Base-by-base conservation (phyloP, 2,329 filamentous ascomycete genomes). In the Zalaria sp. region DNA sequence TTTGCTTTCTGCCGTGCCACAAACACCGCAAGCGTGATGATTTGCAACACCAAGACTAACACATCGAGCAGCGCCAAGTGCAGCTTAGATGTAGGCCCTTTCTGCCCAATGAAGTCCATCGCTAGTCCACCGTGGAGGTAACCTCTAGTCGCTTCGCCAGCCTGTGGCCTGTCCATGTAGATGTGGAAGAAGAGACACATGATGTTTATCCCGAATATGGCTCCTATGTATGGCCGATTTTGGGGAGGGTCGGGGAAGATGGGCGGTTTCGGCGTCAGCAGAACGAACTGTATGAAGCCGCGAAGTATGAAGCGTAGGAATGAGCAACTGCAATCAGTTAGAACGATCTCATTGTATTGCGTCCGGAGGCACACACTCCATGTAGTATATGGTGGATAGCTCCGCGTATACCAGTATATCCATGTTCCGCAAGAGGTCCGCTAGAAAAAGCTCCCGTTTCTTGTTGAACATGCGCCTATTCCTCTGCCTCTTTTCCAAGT, bases 31-130 rank as follows among this genome's bases (percentile, higher is more conserved):
- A 79, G 58, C 61, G 77, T 73, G 34, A 75, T 52, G 5, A 78
- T 48, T 58, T 80, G 74, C 47, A 80, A 54, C 4, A 65, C 46
- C 45, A 77, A 49, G 7, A 78, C 61, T 31, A 75, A 54, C 5
- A 71, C 35, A 52, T 80, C 76, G 46, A 78, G 58, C 3, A 61
- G 51, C 4, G 73, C 51, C 8, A 80, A 61, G 47, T 67, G 65
- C 38, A 68, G 54, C 51, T 69, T 71, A 41, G 71, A 69, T 3
- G 69, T 66, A 3, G 75, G 73, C 2, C 69, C 71, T 48, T 69
- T 65, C 55, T 79, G 73, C 10, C 77, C 76, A 41, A 80, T 72
- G 51, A 80, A 79, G 57, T 80, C 76, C 51, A 81, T 75, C 49
- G 77, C 66, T 39, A 79, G 49, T 2, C 77, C 74, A 4, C 77